A percentile compares a stretch with the other conserved stretches of the same genome.
Evolutionary conservation across 2,329 filamentous ascomycete species (phyloP).

Genomic region (Hypoxylon sp.): DNA sequence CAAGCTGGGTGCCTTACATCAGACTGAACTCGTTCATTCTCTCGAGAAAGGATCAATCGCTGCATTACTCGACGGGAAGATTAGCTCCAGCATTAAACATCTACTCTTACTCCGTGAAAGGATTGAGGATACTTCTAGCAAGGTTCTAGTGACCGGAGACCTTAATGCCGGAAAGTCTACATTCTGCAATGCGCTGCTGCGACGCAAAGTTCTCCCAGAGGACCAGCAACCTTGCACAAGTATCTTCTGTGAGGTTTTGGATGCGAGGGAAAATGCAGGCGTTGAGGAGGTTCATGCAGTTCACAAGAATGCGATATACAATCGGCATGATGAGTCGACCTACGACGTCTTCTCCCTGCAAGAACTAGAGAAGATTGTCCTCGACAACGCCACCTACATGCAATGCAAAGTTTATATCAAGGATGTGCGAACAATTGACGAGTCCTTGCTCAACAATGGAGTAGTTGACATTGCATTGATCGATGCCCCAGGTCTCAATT

Average conservation of each 20-base stretch:
- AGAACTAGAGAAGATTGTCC: constrained; percentile 89
- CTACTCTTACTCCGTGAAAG: constrained; percentile 88
- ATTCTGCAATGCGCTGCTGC: constrained; percentile 96
- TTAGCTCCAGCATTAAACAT: constrained; percentile 93
- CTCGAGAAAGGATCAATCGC: constrained; percentile 93
- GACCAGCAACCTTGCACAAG: constrained; percentile 98
- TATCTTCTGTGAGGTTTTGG: constrained; percentile 97
- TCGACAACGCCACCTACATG: constrained; percentile 88
- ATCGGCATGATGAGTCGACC: constrained; percentile 92
- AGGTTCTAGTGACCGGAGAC: constrained; percentile 95
- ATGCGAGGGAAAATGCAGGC: constrained; percentile 90
- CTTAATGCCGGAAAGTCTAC: constrained; percentile 98
- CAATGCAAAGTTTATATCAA: constrained; percentile 98
- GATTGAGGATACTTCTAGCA: constrained; percentile 97
- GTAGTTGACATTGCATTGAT: constrained; percentile 98
- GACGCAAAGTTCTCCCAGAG: constrained; percentile 92
- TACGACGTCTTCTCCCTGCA: constrained; percentile 87
- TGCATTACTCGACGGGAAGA: constrained; percentile 91
- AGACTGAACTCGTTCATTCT: constrained; percentile 93
- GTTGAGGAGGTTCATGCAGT: constrained; percentile 97
- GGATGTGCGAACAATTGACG: constrained; percentile 89
- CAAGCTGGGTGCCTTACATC: constrained; percentile 87
- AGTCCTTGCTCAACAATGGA: constrained; percentile 95
- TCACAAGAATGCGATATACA: constrained; percentile 83
- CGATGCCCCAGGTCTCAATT: constrained; percentile 95